These are phyloP conservation scores for Dendryphion nanum DNA, from an alignment of 2,329 filamentous ascomycete species.

Conservation along the genomic window DNA sequence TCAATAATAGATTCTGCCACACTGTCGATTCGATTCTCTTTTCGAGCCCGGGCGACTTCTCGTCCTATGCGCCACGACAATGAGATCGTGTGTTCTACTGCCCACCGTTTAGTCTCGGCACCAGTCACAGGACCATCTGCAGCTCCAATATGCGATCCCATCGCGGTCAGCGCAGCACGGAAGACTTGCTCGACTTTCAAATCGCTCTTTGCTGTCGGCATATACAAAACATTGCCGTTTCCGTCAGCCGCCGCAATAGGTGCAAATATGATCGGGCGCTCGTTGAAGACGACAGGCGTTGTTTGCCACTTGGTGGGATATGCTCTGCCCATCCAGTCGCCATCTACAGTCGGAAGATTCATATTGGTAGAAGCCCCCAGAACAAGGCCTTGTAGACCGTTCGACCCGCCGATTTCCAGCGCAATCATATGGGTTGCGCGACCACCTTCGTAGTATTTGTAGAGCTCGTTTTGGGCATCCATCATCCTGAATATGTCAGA, in stretches of 20 bases:
- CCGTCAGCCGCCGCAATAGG: constrained; percentile 42
- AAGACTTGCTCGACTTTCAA: constrained; percentile 41
- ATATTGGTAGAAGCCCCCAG: constrained; percentile 39
- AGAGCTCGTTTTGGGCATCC: constrained; percentile 38
- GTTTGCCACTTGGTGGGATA: constrained; percentile 48
- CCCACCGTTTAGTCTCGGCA: constrained; percentile 37
- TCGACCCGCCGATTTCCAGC: constrained; percentile 50
- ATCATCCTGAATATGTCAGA: constrained; percentile 24
- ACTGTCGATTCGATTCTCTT: constrained; percentile 35
- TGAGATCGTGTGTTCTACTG: constrained; percentile 40
- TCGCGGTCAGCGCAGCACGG: constrained; percentile 35
- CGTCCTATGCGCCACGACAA: constrained; percentile 40
- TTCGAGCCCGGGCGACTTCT: constrained; percentile 34
- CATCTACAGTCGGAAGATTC: constrained; percentile 46
- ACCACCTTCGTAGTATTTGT: constrained; percentile 30
- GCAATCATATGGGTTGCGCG: constrained; percentile 38
- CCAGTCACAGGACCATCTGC: constrained; percentile 40
- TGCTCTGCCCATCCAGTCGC: constrained; percentile 50
- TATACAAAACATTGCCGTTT: constrained; percentile 42
- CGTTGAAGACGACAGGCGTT: constrained; percentile 44
- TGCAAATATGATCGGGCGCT: constrained; percentile 40
- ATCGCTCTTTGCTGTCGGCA: constrained; percentile 37
- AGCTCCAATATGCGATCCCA: constrained; percentile 36
- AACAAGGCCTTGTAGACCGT: constrained; percentile 42
- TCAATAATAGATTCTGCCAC: constrained; percentile 42